These are phyloP conservation scores for Cordyceps militaris DNA, from an alignment of 2,329 filamentous ascomycete species.

Conservation along the genomic window DNA sequence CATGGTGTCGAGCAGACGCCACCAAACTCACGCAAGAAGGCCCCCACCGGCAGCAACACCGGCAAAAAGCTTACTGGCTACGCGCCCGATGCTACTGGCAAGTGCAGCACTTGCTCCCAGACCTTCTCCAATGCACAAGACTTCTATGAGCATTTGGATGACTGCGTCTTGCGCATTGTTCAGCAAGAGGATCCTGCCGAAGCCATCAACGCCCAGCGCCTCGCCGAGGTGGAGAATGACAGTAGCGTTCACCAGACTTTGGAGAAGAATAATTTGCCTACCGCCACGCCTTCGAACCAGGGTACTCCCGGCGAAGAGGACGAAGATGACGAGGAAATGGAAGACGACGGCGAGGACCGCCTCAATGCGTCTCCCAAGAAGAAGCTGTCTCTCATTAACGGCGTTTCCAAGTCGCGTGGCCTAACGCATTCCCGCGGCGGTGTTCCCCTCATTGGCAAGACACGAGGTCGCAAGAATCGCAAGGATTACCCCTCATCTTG, in stretches of 20 bases:
- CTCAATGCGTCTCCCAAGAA: slow-evolving; percentile 42
- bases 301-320: slow-evolving; percentile 43
- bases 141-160: slow-evolving; percentile 94
- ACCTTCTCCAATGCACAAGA: slow-evolving; percentile 92
- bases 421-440: slow-evolving; percentile 74
- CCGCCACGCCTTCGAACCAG: slow-evolving; percentile 29
- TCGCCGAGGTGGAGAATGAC: slow-evolving; percentile 60
- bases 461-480: slow-evolving; percentile 75
- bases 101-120: slow-evolving; percentile 88
- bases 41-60: slow-evolving; percentile 30
- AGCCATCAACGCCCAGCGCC: slow-evolving; percentile 59
- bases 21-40: slow-evolving; percentile 80
- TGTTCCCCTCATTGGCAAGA: slow-evolving; percentile 49
- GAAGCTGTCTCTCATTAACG: slow-evolving; percentile 49
- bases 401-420: slow-evolving; percentile 60
- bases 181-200: slow-evolving; percentile 65
- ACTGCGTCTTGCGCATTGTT: slow-evolving; percentile 64
- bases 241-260: slow-evolving; percentile 54
- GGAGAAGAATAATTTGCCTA: slow-evolving; percentile 55
- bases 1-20: slow-evolving; percentile 90
- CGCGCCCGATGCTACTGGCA: slow-evolving; percentile 74
- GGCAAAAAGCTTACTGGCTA: slow-evolving; percentile 64
- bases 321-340: slow-evolving; percentile 39
- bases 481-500: slow-evolving; percentile 91
- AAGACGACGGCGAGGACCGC: slow-evolving; percentile 48